Evolutionary conservation across 2,329 filamentous ascomycete species (phyloP).

Genomic region (Sarocladium oryzae): DNA sequence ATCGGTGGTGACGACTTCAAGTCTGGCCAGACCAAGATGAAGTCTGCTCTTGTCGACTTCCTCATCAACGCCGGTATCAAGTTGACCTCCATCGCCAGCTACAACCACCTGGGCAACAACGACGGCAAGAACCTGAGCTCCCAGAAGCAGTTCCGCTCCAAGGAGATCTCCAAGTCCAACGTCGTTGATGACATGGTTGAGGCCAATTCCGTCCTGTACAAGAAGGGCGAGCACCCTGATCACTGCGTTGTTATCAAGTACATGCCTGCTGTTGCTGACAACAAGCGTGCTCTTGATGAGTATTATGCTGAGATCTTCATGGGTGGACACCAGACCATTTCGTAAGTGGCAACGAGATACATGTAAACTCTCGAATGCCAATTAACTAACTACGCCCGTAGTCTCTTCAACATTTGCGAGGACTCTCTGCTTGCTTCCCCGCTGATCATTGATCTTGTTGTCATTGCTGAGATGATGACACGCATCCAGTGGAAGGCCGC

Average conservation of each 20-base stretch:
- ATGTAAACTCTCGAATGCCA: too few relatives aligned
- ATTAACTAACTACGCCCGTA: too few relatives aligned
- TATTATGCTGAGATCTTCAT: conserved; percentile 99
- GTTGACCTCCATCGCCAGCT: conserved; percentile 95
- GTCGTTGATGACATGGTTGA: conserved; percentile 99
- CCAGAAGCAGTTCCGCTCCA: conserved; percentile 97
- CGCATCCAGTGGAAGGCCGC: conserved; percentile 84
- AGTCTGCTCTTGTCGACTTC: conserved; percentile 97
- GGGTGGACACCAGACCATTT: conserved; percentile 96
- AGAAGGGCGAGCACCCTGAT: conserved; percentile 88
- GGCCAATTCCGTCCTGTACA: conserved; percentile 87
- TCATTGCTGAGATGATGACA: conserved; percentile 97
- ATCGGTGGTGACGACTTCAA: conserved; percentile 99
- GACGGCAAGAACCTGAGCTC: conserved; percentile 98
- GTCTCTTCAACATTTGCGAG: conserved; percentile 97
- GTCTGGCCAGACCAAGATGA: conserved; percentile 99
- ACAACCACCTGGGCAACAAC: conserved; percentile 99
- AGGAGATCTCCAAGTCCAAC: conserved; percentile 98
- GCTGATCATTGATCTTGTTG: conserved; percentile 91
- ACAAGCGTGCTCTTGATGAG: conserved; percentile 97
- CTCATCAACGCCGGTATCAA: conserved; percentile 98
- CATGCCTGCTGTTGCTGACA: conserved; percentile 97
- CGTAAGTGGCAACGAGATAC: too few relatives aligned
- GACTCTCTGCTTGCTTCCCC: conserved; percentile 94
- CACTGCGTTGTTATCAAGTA: conserved; percentile 99